phyloP scores from a whole-genome alignment of 2,329 filamentous ascomycete genomes.

The Microsporum audouinii region DNA sequence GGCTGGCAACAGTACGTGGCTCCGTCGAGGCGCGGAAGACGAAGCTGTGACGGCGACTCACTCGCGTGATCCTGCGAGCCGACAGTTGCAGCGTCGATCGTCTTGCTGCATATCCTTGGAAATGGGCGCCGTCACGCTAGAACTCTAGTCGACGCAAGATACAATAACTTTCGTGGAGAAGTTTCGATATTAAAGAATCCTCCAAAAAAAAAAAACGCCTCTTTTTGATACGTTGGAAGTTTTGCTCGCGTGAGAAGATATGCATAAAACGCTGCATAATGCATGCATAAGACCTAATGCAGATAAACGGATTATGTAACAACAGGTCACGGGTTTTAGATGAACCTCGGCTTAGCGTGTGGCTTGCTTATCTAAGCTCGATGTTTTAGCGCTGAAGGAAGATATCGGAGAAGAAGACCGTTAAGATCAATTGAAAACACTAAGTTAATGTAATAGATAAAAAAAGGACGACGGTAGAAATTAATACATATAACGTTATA shows the following conservation, averaged over 20 bases:
- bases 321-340: background rate
- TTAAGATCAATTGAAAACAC: no score
- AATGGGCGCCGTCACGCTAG: background rate
- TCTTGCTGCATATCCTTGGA: background rate
- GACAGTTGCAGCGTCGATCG: background rate
- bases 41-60: background rate
- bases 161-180: no score
- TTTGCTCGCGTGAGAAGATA: background rate
- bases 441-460: no score
- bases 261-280: background rate
- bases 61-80: background rate
- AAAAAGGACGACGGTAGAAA: no score
- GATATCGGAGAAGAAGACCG: no score
- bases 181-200: no score
- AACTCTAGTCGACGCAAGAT: background rate
- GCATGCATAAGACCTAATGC: background rate
- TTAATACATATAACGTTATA: no score
- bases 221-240: background rate
- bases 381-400: no score
- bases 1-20: background rate
- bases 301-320: background rate
- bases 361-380: no score
- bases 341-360: background rate
- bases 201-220: no score
- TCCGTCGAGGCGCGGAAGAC: background rate